Conservation (phyloP, 208 protist genomes). For the Trypanosoma lewisi region DNA sequence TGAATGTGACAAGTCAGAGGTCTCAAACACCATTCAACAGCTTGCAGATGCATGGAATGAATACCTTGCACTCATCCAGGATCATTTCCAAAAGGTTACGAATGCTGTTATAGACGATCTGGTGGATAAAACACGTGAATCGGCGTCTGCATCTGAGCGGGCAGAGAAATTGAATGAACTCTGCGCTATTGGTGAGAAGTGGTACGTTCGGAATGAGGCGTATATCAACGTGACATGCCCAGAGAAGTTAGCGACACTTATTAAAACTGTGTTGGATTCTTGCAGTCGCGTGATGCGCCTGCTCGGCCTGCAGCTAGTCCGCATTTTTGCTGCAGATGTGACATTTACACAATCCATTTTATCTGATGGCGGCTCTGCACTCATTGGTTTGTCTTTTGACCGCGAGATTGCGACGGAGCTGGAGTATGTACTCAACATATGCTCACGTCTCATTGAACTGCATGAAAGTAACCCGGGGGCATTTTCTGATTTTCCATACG, state of each 20-base stretch:
- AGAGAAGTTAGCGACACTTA: slow-evolving; percentile 42
- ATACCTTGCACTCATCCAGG: slow-evolving; percentile 26
- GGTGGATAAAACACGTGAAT: slow-evolving; percentile 1
- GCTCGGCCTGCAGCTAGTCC: slow-evolving; percentile 65
- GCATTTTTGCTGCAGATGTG: slow-evolving; percentile 48
- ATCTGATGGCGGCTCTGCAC: slow-evolving; percentile 28
- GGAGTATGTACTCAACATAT: slow-evolving; percentile 55
- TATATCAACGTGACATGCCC: slow-evolving; percentile 50
- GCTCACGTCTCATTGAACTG: slow-evolving; percentile 55
- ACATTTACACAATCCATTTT: slow-evolving; percentile 41
- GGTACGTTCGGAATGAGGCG: slow-evolving; percentile 58
- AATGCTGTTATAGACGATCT: slow-evolving; percentile 17
- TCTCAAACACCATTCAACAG: background rate
- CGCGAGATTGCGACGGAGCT: slow-evolving; percentile 68
- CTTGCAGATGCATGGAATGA: slow-evolving; percentile 24
- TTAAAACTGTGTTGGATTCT: slow-evolving; percentile 46
- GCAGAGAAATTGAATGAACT: slow-evolving; percentile 81
- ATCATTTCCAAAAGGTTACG: slow-evolving; percentile 23
- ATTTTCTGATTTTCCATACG: slow-evolving; percentile 66
- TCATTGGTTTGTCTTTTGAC: slow-evolving; percentile 74
- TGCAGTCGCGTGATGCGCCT: slow-evolving; percentile 76
- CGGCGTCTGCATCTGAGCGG: slow-evolving; percentile 13
- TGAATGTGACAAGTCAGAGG: slow-evolving; percentile 31
- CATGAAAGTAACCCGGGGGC: slow-evolving; percentile 37
- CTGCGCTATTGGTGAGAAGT: slow-evolving; percentile 70